Percentiles rank a stretch among this genome's conserved stretches.
phyloP scores from a whole-genome alignment of 1,139 yeast genomes.

The Lodderomyces elongisporus region DNA sequence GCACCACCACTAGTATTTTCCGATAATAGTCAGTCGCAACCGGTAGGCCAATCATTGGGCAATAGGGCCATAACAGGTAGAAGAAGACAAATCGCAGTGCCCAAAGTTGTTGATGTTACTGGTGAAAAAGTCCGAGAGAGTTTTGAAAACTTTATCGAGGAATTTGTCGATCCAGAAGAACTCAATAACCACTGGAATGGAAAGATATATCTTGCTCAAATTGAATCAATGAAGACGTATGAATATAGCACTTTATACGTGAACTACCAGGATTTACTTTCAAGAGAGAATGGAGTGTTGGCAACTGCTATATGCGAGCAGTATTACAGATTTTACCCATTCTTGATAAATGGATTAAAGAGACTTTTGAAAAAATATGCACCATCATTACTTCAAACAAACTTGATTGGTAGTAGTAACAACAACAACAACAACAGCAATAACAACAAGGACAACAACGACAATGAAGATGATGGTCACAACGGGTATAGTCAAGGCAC shows the following conservation, averaged over 20 bases:
- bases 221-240: constrained; percentile 72
- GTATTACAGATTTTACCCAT: constrained; percentile 89
- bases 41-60: background rate
- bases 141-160: constrained; percentile 79
- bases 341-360: constrained; percentile 68
- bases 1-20: constrained; percentile 13
- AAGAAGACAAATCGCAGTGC: constrained; percentile 61
- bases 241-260: constrained; percentile 78
- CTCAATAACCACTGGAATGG: constrained; percentile 44
- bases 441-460: background rate
- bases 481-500: constrained; percentile 10
- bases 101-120: constrained; percentile 84
- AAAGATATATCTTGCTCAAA: constrained; percentile 68
- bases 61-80: constrained; percentile 24
- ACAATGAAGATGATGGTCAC: constrained; percentile 16
- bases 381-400: constrained; percentile 61
- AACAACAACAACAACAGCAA: constrained; percentile 8
- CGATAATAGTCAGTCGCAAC: constrained; percentile 5
- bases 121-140: constrained; percentile 93
- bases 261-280: constrained; percentile 74
- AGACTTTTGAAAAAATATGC: constrained; percentile 69
- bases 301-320: constrained; percentile 89
- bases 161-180: constrained; percentile 42
- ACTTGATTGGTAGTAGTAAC: constrained; percentile 26
- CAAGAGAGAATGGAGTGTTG: constrained; percentile 78